phyloP scores from a whole-genome alignment of 176 grass and related monocot genomes.

The Tillandsia leiboldiana region DNA sequence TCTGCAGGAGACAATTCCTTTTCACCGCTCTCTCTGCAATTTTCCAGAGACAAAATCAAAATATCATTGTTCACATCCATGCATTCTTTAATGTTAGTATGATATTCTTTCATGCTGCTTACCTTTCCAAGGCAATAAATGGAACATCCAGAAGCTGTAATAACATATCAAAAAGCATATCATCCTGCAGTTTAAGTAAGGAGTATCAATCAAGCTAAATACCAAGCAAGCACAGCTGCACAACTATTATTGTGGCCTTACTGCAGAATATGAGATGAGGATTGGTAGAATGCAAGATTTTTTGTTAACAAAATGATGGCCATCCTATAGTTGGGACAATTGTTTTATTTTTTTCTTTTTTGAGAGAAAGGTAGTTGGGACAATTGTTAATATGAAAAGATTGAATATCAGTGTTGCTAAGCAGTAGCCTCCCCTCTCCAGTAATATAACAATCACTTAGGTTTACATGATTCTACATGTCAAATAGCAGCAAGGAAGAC shows the following conservation, averaged over 20 bases:
- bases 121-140: conserved; percentile 41
- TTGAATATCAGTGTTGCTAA: too few relatives aligned
- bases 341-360: too few relatives aligned
- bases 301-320: too few relatives aligned
- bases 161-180: conserved; percentile 67
- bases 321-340: too few relatives aligned
- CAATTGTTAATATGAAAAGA: neutral
- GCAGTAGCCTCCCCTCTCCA: too few relatives aligned
- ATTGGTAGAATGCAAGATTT: too few relatives aligned
- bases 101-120: conserved; percentile 18
- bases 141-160: conserved; percentile 69
- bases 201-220: neutral
- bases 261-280: too few relatives aligned
- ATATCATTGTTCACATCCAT: neutral
- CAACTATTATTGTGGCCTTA: too few relatives aligned
- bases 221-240: neutral
- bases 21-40: conserved; percentile 33
- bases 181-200: conserved; percentile 41
- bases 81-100: too few relatives aligned
- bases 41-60: conserved; percentile 15
- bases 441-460: neutral
- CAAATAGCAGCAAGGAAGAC: too few relatives aligned
- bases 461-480: too few relatives aligned
- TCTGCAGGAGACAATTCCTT: conserved; percentile 26
- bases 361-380: conserved; percentile 4